A percentile compares a stretch with the other conserved stretches of the same genome.
phyloP scores from a whole-genome alignment of 352 stramenopile genomes.

The Phytophthora pluvialis region DNA sequence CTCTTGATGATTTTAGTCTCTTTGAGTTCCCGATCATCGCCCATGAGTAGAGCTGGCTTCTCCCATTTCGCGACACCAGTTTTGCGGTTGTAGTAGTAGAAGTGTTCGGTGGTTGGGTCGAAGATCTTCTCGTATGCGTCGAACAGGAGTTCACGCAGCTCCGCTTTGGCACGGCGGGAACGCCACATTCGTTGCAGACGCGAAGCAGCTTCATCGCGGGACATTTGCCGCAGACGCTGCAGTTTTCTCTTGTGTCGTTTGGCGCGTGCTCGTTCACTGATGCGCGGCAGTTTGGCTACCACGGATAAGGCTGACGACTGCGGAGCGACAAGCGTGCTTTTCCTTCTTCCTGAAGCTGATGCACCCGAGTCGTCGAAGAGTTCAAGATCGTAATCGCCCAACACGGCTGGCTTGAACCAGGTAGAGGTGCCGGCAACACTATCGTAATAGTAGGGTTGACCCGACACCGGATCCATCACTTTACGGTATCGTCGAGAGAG shows the following conservation, averaged over 20 bases:
- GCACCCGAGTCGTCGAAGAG: slow-evolving; percentile 30
- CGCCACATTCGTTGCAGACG: slow-evolving; percentile 65
- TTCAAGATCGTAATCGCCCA: slow-evolving; percentile 63
- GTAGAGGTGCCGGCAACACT: slow-evolving; percentile 45
- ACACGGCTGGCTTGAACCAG: slow-evolving; percentile 67
- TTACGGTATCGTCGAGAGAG: slow-evolving; percentile 66
- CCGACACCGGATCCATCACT: slow-evolving; percentile 49
- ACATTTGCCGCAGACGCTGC: slow-evolving; percentile 63
- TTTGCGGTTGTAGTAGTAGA: slow-evolving; percentile 84
- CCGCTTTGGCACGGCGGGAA: slow-evolving; percentile 38
- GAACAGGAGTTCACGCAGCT: slow-evolving; percentile 49
- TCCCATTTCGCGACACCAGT: slow-evolving; percentile 74
- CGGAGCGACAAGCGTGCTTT: slow-evolving; percentile 26
- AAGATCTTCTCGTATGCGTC: slow-evolving; percentile 80
- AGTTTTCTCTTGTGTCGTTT: slow-evolving; percentile 73
- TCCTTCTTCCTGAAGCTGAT: slow-evolving; percentile 18
- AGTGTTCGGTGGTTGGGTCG: slow-evolving; percentile 62
- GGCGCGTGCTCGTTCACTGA: slow-evolving; percentile 59
- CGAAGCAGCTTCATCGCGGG: slow-evolving; percentile 56
- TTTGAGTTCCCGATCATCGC: slow-evolving; percentile 47
- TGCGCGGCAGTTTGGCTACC: slow-evolving; percentile 26
- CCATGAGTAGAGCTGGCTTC: slow-evolving; percentile 51
- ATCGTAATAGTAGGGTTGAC: slow-evolving; percentile 75
- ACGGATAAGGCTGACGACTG: slow-evolving; percentile 4
- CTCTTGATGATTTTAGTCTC: slow-evolving; percentile 49